phyloP scores from a whole-genome alignment of 768 basidiomycete genomes.

The Russula brevipes region DNA sequence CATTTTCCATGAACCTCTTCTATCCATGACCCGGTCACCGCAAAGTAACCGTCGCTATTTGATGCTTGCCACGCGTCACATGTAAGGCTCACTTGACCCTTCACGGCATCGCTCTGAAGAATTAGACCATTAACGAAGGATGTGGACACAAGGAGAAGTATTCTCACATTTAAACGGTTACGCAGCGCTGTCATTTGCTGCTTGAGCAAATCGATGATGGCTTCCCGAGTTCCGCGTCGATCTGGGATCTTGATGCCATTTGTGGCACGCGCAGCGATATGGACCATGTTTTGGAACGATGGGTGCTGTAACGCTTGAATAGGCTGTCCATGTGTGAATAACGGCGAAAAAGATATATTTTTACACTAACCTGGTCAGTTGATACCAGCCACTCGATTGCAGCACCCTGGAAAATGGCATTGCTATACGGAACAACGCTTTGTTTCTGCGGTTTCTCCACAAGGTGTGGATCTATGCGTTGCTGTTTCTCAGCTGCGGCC shows the following conservation, averaged over 20 bases:
- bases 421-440: neutral
- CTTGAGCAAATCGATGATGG: neutral
- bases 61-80: slow-evolving; percentile 41
- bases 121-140: too few relatives aligned
- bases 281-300: neutral
- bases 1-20: slow-evolving; percentile 27
- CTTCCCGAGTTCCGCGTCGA: neutral
- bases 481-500: neutral
- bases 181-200: neutral
- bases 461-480: neutral
- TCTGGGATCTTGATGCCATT: neutral
- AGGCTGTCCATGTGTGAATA: neutral
- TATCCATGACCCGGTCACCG: slow-evolving; percentile 39
- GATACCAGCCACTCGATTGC: neutral
- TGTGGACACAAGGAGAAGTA: too few relatives aligned
- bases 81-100: slow-evolving; percentile 31
- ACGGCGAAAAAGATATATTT: too few relatives aligned
- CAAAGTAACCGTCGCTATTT: slow-evolving; percentile 39
- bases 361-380: neutral
- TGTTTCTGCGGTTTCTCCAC: neutral
- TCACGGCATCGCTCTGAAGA: slow-evolving; percentile 24
- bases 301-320: neutral
- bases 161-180: neutral
- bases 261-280: neutral
- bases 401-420: neutral